Evolutionary conservation across 129 eudicot genomes (phyloP).

Genomic region (Flaveria ramosissima): DNA sequence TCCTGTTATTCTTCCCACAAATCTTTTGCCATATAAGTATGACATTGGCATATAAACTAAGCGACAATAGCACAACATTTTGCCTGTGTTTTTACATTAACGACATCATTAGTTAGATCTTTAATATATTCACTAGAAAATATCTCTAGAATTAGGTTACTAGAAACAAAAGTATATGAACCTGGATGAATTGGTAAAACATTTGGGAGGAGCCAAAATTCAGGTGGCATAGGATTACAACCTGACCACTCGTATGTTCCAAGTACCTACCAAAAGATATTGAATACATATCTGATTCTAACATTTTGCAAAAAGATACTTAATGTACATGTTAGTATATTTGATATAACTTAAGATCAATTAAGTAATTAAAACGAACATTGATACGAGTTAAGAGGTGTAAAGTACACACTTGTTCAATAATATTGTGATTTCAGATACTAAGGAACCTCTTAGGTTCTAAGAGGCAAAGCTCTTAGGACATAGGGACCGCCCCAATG

Average conservation of each 20-base stretch:
- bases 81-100: slow-evolving; percentile 40
- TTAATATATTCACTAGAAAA: background rate
- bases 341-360: too few relatives aligned
- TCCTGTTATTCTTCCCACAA: slow-evolving; percentile 52
- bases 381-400: too few relatives aligned
- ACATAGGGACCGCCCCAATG: too few relatives aligned
- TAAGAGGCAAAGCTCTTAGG: too few relatives aligned
- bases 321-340: background rate
- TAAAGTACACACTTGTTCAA: too few relatives aligned
- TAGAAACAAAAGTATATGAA: background rate
- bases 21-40: slow-evolving; percentile 60
- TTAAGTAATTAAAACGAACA: too few relatives aligned
- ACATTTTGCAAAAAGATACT: background rate
- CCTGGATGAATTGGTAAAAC: slow-evolving; percentile 69
- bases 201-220: slow-evolving; percentile 56
- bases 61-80: slow-evolving; percentile 59
- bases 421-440: too few relatives aligned
- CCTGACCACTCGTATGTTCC: slow-evolving; percentile 73
- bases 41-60: slow-evolving; percentile 68
- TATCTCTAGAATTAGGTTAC: background rate
- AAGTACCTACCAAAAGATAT: slow-evolving; percentile 40
- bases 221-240: slow-evolving; percentile 73
- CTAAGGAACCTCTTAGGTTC: too few relatives aligned
- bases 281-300: background rate
- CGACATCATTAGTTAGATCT: background rate